Conservation (phyloP, 192 early-diverging fungal genomes). For the Hyaloraphidium curvatum region DNA sequence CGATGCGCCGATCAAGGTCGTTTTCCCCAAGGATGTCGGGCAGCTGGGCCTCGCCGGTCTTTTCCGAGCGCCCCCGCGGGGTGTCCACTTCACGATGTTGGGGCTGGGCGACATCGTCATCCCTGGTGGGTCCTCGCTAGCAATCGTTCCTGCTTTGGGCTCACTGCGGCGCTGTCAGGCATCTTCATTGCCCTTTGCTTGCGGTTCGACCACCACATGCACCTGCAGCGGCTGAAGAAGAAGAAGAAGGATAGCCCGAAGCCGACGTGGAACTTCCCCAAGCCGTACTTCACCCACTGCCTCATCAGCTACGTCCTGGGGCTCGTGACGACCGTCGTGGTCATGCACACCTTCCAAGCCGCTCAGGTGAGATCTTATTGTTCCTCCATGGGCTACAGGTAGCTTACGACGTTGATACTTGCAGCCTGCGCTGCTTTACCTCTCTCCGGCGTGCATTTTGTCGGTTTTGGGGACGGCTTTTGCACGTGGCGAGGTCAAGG, state of each 20-base stretch:
- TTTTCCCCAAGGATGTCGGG: conserved; percentile 34
- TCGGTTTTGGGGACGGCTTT: conserved; percentile 41
- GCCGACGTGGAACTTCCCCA: conserved; percentile 41
- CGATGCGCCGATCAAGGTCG: conserved; percentile 91
- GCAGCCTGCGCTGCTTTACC: conserved; percentile 78
- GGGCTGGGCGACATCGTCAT: conserved; percentile 95
- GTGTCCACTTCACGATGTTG: conserved; percentile 61
- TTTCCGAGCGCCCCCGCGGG: background rate
- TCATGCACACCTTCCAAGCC: conserved; percentile 90
- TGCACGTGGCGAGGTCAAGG: conserved; percentile 18
- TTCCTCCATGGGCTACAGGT: conserved; percentile 5
- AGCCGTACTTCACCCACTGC: conserved; percentile 76
- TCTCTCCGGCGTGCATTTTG: conserved; percentile 89
- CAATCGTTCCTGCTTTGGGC: too few relatives aligned
- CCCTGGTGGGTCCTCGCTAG: conserved; percentile 71
- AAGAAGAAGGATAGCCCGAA: conserved; percentile 17
- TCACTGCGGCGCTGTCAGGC: too few relatives aligned
- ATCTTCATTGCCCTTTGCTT: conserved; percentile 83
- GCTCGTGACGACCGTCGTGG: conserved; percentile 66
- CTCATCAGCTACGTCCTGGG: conserved; percentile 64
- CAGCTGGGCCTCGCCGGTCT: background rate
- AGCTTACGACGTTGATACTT: background rate
- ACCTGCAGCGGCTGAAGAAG: conserved; percentile 32
- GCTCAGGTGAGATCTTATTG: conserved; percentile 41
- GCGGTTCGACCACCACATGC: conserved; percentile 66